Evolutionary conservation across 2,329 filamentous ascomycete species (phyloP).

Genomic region (Calonectria pteridis): DNA sequence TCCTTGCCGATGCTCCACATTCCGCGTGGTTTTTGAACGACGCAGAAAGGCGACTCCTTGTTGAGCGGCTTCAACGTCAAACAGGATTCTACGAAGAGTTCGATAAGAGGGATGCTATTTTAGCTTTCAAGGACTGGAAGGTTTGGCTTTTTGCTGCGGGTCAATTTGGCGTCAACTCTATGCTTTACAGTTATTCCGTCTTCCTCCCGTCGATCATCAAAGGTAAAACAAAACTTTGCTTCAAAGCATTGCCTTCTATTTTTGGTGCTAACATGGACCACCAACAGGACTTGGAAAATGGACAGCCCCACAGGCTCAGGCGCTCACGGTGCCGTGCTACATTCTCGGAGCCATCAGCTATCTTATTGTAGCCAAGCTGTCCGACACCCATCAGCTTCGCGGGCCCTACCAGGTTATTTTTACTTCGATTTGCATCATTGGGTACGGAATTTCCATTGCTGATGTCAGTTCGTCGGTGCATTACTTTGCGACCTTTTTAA

Average conservation of each 20-base stretch:
- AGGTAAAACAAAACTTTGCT: constrained; percentile 6
- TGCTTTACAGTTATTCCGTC: constrained; percentile 67
- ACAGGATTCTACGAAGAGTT: constrained; percentile 61
- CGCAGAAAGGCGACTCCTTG: constrained; percentile 11
- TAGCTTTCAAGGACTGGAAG: constrained; percentile 26
- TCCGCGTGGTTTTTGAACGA: constrained; percentile 24
- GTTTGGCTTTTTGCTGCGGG: constrained; percentile 22
- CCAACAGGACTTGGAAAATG: constrained; percentile 19
- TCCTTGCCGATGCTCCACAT: constrained; percentile 16
- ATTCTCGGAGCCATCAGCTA: constrained; percentile 70
- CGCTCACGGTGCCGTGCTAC: constrained; percentile 71
- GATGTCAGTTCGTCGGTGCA: constrained; percentile 59
- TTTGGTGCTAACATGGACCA: neutral
- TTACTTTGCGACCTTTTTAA: constrained; percentile 34
- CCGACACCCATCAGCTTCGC: constrained; percentile 68
- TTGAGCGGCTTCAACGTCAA: constrained; percentile 61
- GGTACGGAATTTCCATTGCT: constrained; percentile 70
- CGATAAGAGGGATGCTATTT: constrained; percentile 24
- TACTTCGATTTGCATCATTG: constrained; percentile 65
- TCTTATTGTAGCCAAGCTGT: constrained; percentile 65
- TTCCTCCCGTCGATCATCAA: constrained; percentile 79
- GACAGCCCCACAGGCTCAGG: constrained; percentile 22
- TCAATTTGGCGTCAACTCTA: constrained; percentile 25
- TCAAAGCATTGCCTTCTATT: neutral
- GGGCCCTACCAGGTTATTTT: constrained; percentile 66